Evolutionary conservation across 306 rosid species (phyloP).

Genomic region (Sicyos edulis): DNA sequence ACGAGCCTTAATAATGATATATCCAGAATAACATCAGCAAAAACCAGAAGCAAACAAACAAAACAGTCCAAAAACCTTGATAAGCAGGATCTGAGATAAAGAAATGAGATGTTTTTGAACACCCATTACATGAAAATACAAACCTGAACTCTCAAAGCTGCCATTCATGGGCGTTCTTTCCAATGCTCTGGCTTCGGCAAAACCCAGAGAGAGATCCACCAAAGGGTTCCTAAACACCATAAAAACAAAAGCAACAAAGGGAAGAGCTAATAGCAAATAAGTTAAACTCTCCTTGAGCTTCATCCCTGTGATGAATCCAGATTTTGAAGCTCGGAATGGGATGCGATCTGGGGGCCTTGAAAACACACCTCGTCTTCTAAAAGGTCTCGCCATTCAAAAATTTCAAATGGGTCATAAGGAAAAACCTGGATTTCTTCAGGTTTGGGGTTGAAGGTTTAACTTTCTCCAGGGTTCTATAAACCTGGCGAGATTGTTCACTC

Average conservation of each 20-base stretch:
- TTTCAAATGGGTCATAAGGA: background rate
- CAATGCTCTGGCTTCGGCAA: slow-evolving; percentile 30
- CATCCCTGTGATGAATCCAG: slow-evolving; percentile 17
- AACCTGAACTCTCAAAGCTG: slow-evolving; percentile 24
- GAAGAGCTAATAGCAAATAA: slow-evolving; percentile 28
- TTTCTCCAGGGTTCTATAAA: background rate
- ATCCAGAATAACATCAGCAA: background rate
- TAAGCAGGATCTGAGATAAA: background rate
- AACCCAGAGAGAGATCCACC: slow-evolving; percentile 25
- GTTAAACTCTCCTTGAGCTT: slow-evolving; percentile 30
- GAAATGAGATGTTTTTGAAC: background rate
- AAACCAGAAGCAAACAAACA: background rate
- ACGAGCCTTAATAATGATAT: background rate
- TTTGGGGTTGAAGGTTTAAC: background rate
- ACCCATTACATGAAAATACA: background rate
- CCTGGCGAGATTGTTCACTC: background rate
- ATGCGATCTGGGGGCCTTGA: slow-evolving; percentile 7
- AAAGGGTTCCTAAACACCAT: slow-evolving; percentile 24
- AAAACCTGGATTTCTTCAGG: slow-evolving; percentile 6
- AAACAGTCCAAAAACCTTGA: background rate
- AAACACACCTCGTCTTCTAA: slow-evolving; percentile 12
- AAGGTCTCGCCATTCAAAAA: slow-evolving; percentile 15
- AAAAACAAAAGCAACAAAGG: slow-evolving; percentile 26
- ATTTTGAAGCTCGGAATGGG: background rate
- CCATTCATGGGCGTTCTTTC: slow-evolving; percentile 12